Percentiles rank a stretch among this genome's conserved stretches.
Evolutionary conservation across 176 grass and related monocot species (phyloP).

Genomic region (Oryza meridionalis): DNA sequence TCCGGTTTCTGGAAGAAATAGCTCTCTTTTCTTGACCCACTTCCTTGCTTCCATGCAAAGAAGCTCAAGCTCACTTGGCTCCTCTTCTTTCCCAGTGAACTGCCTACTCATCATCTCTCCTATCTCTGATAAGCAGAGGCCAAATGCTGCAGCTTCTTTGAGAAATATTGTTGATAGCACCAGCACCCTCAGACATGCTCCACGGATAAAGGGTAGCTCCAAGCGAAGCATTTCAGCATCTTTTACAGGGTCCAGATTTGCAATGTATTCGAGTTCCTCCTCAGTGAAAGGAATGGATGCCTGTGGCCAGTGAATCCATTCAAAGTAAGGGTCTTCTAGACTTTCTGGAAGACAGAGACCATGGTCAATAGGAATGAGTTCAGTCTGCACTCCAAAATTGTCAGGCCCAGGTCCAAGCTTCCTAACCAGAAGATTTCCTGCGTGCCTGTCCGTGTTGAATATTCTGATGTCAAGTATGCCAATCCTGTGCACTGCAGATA

Average conservation of each 20-base stretch:
- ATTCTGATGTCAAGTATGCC: conserved; percentile 94
- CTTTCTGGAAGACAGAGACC: conserved; percentile 88
- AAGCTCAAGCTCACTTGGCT: conserved; percentile 88
- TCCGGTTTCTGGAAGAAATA: conserved; percentile 57
- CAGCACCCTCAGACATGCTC: conserved; percentile 83
- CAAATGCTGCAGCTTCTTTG: conserved; percentile 73
- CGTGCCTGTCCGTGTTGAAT: conserved; percentile 96
- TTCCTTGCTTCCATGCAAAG: conserved; percentile 82
- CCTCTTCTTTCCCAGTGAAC: conserved; percentile 84
- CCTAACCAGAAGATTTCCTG: conserved; percentile 84
- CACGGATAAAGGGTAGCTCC: conserved; percentile 78
- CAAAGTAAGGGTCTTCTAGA: conserved; percentile 95
- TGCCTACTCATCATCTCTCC: conserved; percentile 98
- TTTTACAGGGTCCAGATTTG: conserved; percentile 63
- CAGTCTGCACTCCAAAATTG: conserved; percentile 70
- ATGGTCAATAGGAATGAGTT: conserved; percentile 94
- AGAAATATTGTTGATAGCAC: conserved; percentile 84
- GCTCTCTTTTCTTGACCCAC: conserved; percentile 61
- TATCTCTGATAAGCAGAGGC: conserved; percentile 81
- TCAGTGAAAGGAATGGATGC: conserved; percentile 84
- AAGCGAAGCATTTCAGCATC: conserved; percentile 75
- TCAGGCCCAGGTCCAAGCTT: conserved; percentile 56
- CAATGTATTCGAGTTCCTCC: conserved; percentile 87
- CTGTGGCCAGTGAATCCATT: conserved; percentile 98
- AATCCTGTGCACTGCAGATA: conserved; percentile 87